Evolutionary conservation across 164 flowering plant genomes (phyloP), one percentile per base, ranked within the genome.

Genomic region (Stephania yunnanensis): DNA sequence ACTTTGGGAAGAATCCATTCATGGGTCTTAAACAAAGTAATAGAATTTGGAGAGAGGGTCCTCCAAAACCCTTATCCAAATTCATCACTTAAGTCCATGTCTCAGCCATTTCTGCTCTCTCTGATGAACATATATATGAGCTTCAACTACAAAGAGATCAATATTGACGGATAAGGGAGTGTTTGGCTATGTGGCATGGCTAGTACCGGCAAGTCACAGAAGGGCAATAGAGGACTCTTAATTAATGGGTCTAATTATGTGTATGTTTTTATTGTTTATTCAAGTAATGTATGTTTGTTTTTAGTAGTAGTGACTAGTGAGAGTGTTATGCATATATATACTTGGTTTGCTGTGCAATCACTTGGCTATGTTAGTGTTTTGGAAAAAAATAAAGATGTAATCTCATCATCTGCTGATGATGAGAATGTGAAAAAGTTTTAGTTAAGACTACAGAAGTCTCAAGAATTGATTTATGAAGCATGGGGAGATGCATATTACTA

Each of bases 131-230:
- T 48, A n/a, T 70, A 19, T 5, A n/a, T 25, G 46, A 58, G 58
- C 48, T 69, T 19, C 44, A 36, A 46, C 53, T 46, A 19, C 58
- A n/a, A 46, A 20, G 29, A 10, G 19, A 19, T 12, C 25, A 25
- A 50, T 50, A 50, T 11, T 9, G 55, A 50, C 11, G 11, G 55
- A 50, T 71, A 42, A 46, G 73, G 13, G 82, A 42, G 82, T 19
- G 66, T 69, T 74, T 70, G 82, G 82, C 73, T 80, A 44, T 71
- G 50, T 2, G 79, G 79, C 80, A 46, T 71, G 61, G 88, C 86
- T 80, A 80, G 81, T 36, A 36, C 85, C 88, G 88, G 90, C 90
- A 87, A 87, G 90, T 87, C 90, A 87, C 83, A 74, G 3, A 85
- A 79, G 78, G 90, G 90, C 90, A 82, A 75, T 69, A 76, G 53